Conservation (phyloP, 768 basidiomycete genomes). For the Calvatia gigantea region DNA sequence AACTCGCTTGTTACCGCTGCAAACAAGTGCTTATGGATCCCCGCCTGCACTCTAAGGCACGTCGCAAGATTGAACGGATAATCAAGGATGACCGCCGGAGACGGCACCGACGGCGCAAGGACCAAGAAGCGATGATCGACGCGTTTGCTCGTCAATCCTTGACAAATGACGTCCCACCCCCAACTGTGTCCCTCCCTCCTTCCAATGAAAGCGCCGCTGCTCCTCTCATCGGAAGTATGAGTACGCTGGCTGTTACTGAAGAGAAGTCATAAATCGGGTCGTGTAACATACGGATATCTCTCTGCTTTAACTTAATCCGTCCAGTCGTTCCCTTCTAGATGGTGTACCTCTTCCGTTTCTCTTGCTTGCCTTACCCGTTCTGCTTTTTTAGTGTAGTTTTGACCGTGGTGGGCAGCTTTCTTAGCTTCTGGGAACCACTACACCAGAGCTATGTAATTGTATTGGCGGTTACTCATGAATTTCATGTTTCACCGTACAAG, state of each 20-base stretch:
- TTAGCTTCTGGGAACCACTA: too few relatives aligned
- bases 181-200: background rate
- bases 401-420: background rate
- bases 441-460: too few relatives aligned
- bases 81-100: conserved; percentile 83
- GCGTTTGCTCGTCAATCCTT: conserved; percentile 64
- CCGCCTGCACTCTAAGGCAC: conserved; percentile 56
- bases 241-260: conserved; percentile 7
- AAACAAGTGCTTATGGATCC: conserved; percentile 67
- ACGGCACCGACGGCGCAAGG: conserved; percentile 78
- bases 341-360: conserved; percentile 15
- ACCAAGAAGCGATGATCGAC: conserved; percentile 79
- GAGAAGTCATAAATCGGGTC: conserved; percentile 17
- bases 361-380: background rate
- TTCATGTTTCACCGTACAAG: background rate
- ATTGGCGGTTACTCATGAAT: conserved; percentile 2
- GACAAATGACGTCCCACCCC: conserved; percentile 23
- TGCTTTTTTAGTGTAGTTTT: conserved; percentile 8
- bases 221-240: conserved; percentile 11
- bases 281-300: conserved; percentile 13
- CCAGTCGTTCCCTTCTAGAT: conserved; percentile 18
- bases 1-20: conserved; percentile 79
- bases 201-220: conserved; percentile 1
- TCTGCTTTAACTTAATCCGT: conserved; percentile 21
- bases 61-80: conserved; percentile 72